Evolutionary conservation across 1,284 basidiomycete genomes (phyloP), one percentile per base, ranked within the genome.

Genomic region (Trichosporon faecale): DNA sequence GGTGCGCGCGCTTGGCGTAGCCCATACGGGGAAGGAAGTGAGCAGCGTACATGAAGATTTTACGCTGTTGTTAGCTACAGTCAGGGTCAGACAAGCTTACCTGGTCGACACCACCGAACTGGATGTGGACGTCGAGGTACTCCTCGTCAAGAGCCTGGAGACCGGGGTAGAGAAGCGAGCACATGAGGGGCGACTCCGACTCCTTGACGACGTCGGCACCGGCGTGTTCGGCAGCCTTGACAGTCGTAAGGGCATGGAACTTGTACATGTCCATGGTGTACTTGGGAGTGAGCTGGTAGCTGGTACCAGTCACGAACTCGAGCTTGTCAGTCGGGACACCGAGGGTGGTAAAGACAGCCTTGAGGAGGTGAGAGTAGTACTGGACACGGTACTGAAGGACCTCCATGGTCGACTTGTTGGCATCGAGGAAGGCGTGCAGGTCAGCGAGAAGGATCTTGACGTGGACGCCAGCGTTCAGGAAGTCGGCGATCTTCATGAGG

Each of bases 161-260:
- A 40, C 95, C 94, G 0, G 96, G 96, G 87, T 99, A 99, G 73
- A 99, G 88, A 72, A 99, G 84, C 3, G 94, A 95, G 75, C 91
- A 93, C 68, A 99, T 86, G 64, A 98, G 85, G 0, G 97, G 94
- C 76, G 90, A 94, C 72, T 94, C 91, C 3, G 97, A 94, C 83
- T 98, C 95, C 85, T 99, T 99, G 76, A 99, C 97, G 65, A 99
- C 97, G 80, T 99, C 97, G 0, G 96, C 95, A n/a, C 97, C 97
- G 0, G 97, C 97, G 82, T 97, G 97, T 82, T 96, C 96, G 16
- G 95, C 94, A 76, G 98, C 97, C 83, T 98, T 94, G 80, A 98
- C 94, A 0, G 94, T 91, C 6, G 95, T 94, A 66, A 90, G 90
- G 11, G 96, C 90, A 76, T 91, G 92, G 60, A 98, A 88, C 81